Evolutionary conservation across 2,329 filamentous ascomycete species (phyloP).

Genomic region (Tolypocladium ophioglossoides): DNA sequence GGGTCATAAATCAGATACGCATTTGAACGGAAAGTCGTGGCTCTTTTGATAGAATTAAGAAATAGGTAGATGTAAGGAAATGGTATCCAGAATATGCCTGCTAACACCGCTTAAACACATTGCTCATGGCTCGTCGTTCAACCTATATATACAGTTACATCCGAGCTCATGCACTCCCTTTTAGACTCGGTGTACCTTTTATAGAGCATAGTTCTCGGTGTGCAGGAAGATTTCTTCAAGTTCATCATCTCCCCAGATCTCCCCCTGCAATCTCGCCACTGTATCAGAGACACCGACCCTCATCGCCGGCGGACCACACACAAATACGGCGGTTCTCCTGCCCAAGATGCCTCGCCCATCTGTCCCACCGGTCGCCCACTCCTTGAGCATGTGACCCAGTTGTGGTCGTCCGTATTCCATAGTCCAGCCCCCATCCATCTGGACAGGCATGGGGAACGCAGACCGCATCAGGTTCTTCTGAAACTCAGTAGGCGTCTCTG

Average conservation of each 20-base stretch:
- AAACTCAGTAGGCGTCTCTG: constrained; percentile 73
- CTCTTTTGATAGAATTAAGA: no score
- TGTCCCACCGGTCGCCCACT: constrained; percentile 63
- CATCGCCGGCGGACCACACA: constrained; percentile 85
- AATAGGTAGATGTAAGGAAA: no score
- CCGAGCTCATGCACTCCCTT: not conserved
- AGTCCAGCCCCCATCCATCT: constrained; percentile 71
- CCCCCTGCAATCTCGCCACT: constrained; percentile 70
- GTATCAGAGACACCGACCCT: constrained; percentile 78
- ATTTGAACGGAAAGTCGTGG: no score
- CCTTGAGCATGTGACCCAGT: constrained; percentile 73
- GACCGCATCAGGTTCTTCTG: constrained; percentile 87
- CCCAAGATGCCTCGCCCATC: constrained; percentile 64
- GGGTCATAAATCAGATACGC: not conserved
- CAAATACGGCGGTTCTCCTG: constrained; percentile 75
- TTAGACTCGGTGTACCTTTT: constrained; percentile 1
- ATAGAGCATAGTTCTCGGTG: constrained; percentile 90
- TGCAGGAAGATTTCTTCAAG: constrained; percentile 90
- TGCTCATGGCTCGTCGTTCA: not conserved
- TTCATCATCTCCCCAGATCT: constrained; percentile 68
- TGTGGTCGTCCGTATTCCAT: constrained; percentile 89
- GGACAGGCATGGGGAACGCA: constrained; percentile 62
- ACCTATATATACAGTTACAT: not conserved
- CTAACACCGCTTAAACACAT: not conserved
- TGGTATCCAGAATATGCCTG: not conserved